phyloP scores from a whole-genome alignment of 345 rosid genomes.

The Camelina neglecta region DNA sequence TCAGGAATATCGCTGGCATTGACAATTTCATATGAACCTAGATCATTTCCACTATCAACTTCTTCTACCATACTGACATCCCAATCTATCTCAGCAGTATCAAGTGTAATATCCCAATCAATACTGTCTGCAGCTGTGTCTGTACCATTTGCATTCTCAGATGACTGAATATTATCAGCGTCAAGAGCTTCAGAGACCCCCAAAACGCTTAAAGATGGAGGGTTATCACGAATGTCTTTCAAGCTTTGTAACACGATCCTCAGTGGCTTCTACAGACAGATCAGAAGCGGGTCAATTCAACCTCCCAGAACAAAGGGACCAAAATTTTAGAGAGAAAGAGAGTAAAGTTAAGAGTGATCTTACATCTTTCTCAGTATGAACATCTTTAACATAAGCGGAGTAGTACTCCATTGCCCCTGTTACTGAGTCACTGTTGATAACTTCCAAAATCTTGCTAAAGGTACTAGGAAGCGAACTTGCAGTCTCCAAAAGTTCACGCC shows the following conservation, averaged over 20 bases:
- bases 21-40: constrained; percentile 91
- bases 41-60: constrained; percentile 76
- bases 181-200: constrained; percentile 55
- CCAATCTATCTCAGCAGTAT: constrained; percentile 86
- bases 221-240: constrained; percentile 74
- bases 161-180: constrained; percentile 49
- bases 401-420: constrained; percentile 78
- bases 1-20: constrained; percentile 73
- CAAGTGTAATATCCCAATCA: constrained; percentile 95
- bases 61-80: constrained; percentile 87
- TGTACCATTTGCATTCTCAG: constrained; percentile 53
- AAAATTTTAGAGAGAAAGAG: not conserved
- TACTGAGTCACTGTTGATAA: constrained; percentile 69
- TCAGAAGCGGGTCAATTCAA: constrained; percentile 22
- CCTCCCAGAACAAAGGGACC: not conserved
- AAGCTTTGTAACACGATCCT: constrained; percentile 59
- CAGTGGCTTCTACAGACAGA: constrained; percentile 63
- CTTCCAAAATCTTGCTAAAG: constrained; percentile 75
- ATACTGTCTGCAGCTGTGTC: constrained; percentile 60
- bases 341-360: constrained; percentile 37
- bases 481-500: constrained; percentile 88
- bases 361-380: constrained; percentile 90
- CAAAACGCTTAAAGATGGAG: constrained; percentile 75
- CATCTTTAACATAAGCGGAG: constrained; percentile 78
- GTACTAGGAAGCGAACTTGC: constrained; percentile 86